Evolutionary conservation across 2,329 filamentous ascomycete species (phyloP), one percentile per base, ranked within the genome.

Genomic region (Ceratocystis cubensis): DNA sequence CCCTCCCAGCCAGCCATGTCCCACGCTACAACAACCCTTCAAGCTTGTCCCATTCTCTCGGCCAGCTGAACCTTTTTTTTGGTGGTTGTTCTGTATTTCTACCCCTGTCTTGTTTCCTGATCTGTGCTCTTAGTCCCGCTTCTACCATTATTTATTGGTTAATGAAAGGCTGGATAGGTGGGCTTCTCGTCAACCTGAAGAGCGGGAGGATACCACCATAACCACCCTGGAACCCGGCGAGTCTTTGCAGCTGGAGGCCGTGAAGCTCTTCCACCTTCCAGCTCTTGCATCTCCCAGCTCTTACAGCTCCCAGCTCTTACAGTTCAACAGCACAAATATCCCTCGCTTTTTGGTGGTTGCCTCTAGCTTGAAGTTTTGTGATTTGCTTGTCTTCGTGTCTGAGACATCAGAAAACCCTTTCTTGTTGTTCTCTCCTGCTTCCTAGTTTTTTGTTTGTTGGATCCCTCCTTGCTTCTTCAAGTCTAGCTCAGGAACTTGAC

Each of bases 381-480:
- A 15, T 15, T 28, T 56, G 22, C 20, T 30, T 57, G 53, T 59
- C 8, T n/a, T 59, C 28, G 5, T 59, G 53, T 59, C 25, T 37
- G 5, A 33, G 53, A 59, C 53, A 59, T 17, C 17, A 33, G 28
- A 59, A 28, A n/a, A 59, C 53, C 53, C 28, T n/a, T 30, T 59
- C 28, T 59, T 59, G 6, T 37, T 20, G 5, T 8, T 59, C n/a
- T 17, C 15, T 2, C 0, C 28, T 28, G 25, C 20, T 33, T 13
- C 20, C 22, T 33, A 6, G 25, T 30, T 30, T n/a, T n/a, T 59
- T 33, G 15, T 28, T 57, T 13, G 5, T 17, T 57, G 53, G 28
- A 4, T 59, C 28, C 53, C 53, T 59, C 53, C 53, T 33, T 59
- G 53, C 28, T 59, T 59, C 53, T 59, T 59, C 53, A 33, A 59